Evolutionary conservation across 2,329 filamentous ascomycete genomes (phyloP), one percentile per base, ranked within the genome.

Genomic region (Bipolaris sorokiniana): DNA sequence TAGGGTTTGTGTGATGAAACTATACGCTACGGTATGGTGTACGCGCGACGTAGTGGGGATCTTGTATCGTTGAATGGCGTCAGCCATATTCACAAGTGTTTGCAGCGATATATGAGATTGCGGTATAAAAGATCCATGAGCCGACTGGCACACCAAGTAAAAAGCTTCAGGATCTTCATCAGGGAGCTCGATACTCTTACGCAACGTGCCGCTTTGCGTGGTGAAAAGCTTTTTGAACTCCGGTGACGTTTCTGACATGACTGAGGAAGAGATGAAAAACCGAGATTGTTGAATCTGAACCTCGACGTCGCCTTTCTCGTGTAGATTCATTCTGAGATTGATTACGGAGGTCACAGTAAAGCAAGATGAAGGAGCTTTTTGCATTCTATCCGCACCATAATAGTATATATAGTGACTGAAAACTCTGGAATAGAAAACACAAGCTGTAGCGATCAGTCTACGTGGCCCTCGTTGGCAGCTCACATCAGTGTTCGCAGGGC

Each of bases 111-210:
- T 56, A 7, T 59, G 9, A 42, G 49, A 3, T 13, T 59, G 15
- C 7, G 36, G 56, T 28, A 62, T 49, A 16, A 62, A 56, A 18
- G 33, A 46, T n/a, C 56, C 16, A 50, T 62, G 11, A 52, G 56
- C 56, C 15, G n/a, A 59, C 53, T 56, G 15, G 44, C 41, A 62
- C 3, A 62, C 54, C 7, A 56, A 16, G 38, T 23, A 11, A 22
- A 62, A 56, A 13, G 46, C 52, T 3, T 44, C 16, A 5, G 48
- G 49, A 28, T 62, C 46, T 51, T 62, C 16, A 23, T 51, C 28
- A n/a, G 26, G 48, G 3, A 59, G 47, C 45, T 53, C 15, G 10
- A 62, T 47, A 2, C 36, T 41, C 48, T 13, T 9, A 23, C 41
- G n/a, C 23, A 26, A 23, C 15, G 11, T 11, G 18, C 41, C 22